These are phyloP conservation scores for Acer yangbiense DNA, from an alignment of 345 rosid genomes.

Conservation along the genomic window DNA sequence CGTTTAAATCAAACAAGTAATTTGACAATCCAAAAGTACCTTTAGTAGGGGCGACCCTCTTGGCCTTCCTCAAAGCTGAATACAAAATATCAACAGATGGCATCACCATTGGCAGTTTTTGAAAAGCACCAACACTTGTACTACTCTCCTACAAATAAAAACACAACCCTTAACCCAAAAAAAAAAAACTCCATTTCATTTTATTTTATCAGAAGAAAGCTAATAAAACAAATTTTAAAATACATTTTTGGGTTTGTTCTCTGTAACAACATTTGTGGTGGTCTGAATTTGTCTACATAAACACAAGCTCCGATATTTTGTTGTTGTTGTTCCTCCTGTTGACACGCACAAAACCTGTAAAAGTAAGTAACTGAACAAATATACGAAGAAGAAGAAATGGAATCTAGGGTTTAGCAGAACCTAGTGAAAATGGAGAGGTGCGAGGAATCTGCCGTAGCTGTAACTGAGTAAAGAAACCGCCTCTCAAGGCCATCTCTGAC, in stretches of 20 bases:
- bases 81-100: conserved; percentile 76
- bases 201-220: not conserved
- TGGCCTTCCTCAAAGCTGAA: conserved; percentile 80
- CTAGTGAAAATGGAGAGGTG: conserved; percentile 25
- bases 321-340: conserved; percentile 14
- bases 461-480: conserved; percentile 26
- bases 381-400: too few relatives aligned
- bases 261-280: conserved; percentile 41
- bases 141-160: conserved; percentile 46
- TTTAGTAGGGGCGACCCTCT: conserved; percentile 73
- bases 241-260: conserved; percentile 34
- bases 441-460: conserved; percentile 37
- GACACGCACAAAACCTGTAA: conserved; percentile 32
- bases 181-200: not conserved
- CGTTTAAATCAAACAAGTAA: not conserved
- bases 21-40: conserved; percentile 38
- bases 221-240: too few relatives aligned
- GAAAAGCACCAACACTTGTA: conserved; percentile 83
- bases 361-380: not conserved
- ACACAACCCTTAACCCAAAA: not conserved
- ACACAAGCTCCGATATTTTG: conserved; percentile 39
- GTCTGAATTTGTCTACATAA: conserved; percentile 61
- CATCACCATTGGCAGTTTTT: conserved; percentile 95
- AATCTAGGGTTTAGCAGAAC: conserved; percentile 16
- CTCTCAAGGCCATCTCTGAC: conserved; percentile 21